Evolutionary conservation across 2,329 filamentous ascomycete genomes (phyloP).

Genomic region (Colletotrichum brevisporum): DNA sequence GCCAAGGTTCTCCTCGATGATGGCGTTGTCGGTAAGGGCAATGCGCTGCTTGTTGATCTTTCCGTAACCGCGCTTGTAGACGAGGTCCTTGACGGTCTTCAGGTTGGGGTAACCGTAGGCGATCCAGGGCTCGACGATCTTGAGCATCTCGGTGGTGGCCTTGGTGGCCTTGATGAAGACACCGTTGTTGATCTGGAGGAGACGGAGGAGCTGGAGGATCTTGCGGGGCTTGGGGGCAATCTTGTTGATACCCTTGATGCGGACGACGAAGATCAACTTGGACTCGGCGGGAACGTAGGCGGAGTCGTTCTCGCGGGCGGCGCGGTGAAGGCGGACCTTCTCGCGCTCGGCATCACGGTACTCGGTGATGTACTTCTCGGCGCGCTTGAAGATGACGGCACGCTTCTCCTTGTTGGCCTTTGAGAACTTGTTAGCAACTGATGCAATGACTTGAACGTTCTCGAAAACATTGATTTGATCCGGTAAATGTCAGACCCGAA

Average conservation of each 20-base stretch:
- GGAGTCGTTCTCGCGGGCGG: conserved; percentile 91
- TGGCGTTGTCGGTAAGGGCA: conserved; percentile 95
- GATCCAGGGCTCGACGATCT: conserved; percentile 98
- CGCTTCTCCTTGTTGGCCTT: conserved; percentile 98
- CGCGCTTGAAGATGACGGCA: conserved; percentile 98
- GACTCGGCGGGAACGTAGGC: conserved; percentile 96
- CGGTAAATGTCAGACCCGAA: conserved; percentile 90
- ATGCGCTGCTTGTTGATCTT: conserved; percentile 99
- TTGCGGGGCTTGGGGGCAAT: conserved; percentile 99
- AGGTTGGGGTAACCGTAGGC: conserved; percentile 99
- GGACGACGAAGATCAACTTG: conserved; percentile 97
- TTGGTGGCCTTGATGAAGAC: conserved; percentile 98
- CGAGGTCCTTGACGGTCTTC: conserved; percentile 97
- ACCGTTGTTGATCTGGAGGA: conserved; percentile 99
- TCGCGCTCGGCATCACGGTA: conserved; percentile 98
- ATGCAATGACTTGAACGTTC: conserved; percentile 33
- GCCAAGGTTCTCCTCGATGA: conserved; percentile 96
- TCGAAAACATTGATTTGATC: conserved; percentile 47
- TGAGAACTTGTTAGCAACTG: conserved; percentile 55
- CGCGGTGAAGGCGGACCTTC: conserved; percentile 92
- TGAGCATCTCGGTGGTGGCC: conserved; percentile 97
- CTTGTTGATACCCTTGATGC: conserved; percentile 99
- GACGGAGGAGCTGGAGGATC: conserved; percentile 98
- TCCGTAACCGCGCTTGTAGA: conserved; percentile 99
- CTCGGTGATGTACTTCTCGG: conserved; percentile 99